phyloP scores from a whole-genome alignment of 2,329 filamentous ascomycete species.

The Fusarium proliferatum region DNA sequence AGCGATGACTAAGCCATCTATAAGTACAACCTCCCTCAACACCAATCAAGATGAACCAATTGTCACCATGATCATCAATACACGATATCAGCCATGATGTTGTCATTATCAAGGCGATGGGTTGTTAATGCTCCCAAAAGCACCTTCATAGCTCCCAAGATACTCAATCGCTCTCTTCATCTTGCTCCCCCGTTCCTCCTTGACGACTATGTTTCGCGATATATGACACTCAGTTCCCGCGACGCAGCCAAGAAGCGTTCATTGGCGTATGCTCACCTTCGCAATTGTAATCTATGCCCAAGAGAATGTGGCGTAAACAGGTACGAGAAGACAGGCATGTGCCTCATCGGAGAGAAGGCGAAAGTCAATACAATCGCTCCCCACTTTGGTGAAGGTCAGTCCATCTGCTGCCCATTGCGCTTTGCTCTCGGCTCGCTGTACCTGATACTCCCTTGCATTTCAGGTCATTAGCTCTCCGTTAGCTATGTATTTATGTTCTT shows the following conservation, averaged over 20 bases:
- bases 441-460: constrained; percentile 21
- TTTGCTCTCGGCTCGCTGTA: not conserved
- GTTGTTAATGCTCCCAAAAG: not conserved
- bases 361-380: constrained; percentile 88
- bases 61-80: constrained; percentile 35
- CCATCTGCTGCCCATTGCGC: not conserved
- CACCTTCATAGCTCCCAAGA: not conserved
- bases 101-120: constrained; percentile 22
- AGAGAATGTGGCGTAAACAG: constrained; percentile 82
- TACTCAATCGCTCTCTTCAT: constrained; percentile 54
- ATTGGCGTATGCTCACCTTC: constrained; percentile 77
- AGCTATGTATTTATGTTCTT: not conserved
- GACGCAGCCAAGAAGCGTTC: constrained; percentile 80
- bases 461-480: not conserved
- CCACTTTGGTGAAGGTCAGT: constrained; percentile 80
- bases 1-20: constrained; percentile 22
- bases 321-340: constrained; percentile 82
- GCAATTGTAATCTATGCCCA: constrained; percentile 85
- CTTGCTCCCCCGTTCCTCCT: constrained; percentile 76
- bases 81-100: constrained; percentile 24
- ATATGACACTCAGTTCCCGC: constrained; percentile 73
- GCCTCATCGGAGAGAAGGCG: constrained; percentile 78
- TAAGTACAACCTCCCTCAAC: constrained; percentile 14
- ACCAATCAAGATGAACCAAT: constrained; percentile 41
- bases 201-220: constrained; percentile 78